These are phyloP conservation scores for Boechera divaricarpa DNA, from an alignment of 345 rosid genomes.

Conservation along the genomic window DNA sequence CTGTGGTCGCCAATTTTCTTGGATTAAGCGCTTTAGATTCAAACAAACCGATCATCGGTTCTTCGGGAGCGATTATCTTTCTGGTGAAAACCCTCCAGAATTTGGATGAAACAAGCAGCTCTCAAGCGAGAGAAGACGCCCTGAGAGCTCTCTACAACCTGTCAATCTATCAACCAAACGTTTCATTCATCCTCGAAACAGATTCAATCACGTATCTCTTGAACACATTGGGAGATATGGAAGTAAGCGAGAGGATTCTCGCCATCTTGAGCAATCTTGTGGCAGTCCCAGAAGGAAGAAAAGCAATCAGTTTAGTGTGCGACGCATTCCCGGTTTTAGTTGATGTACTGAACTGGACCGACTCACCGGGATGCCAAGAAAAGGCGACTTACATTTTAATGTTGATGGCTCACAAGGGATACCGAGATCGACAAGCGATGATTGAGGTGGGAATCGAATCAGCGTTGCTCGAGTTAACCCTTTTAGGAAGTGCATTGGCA, in stretches of 20 bases:
- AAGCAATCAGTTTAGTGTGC: slow-evolving; percentile 57
- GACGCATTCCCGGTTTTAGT: slow-evolving; percentile 80
- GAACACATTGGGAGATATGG: slow-evolving; percentile 84
- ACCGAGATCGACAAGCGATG: slow-evolving; percentile 89
- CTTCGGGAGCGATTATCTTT: slow-evolving; percentile 86
- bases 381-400: slow-evolving; percentile 81
- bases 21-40: slow-evolving; percentile 92
- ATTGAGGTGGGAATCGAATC: slow-evolving; percentile 87
- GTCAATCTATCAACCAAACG: slow-evolving; percentile 67
- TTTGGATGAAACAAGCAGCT: slow-evolving; percentile 46
- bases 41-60: slow-evolving; percentile 88
- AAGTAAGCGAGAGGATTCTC: slow-evolving; percentile 85
- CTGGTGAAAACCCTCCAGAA: slow-evolving; percentile 66
- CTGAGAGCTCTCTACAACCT: slow-evolving; percentile 89
- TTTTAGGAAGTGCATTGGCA: slow-evolving; percentile 86
- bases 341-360: slow-evolving; percentile 90
- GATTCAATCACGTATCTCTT: slow-evolving; percentile 63
- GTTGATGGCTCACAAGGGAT: slow-evolving; percentile 94
- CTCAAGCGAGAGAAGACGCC: slow-evolving; percentile 87
- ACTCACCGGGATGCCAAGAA: slow-evolving; percentile 93
- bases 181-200: slow-evolving; percentile 65
- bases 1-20: slow-evolving; percentile 87
- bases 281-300: slow-evolving; percentile 83
- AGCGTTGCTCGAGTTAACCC: slow-evolving; percentile 82
- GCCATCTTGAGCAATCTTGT: slow-evolving; percentile 81